Evolutionary conservation across 177 flowering plant species (phyloP).

Genomic region (Vitis hybrid): DNA sequence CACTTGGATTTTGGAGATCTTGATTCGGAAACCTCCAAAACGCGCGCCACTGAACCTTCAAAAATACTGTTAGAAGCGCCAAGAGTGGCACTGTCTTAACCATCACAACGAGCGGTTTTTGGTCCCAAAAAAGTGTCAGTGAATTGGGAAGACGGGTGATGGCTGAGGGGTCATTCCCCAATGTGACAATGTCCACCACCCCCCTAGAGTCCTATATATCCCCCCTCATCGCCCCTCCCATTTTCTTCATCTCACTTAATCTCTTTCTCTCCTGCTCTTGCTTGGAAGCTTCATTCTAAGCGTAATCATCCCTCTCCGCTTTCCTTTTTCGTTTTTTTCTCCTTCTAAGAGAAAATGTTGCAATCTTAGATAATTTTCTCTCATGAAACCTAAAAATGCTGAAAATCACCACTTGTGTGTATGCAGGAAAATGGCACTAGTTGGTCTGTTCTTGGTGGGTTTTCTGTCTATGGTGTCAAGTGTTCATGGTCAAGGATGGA

Average conservation of each 20-base stretch:
- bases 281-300: background rate
- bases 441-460: slow-evolving; percentile 42
- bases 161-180: slow-evolving; percentile 7
- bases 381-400: slow-evolving; percentile 10
- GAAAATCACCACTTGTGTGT: slow-evolving; percentile 8
- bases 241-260: slow-evolving; percentile 17
- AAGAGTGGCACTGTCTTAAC: no score
- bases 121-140: slow-evolving; percentile 29
- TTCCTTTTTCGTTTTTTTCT: background rate
- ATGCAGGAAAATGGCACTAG: slow-evolving; percentile 66
- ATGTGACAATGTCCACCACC: background rate
- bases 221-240: slow-evolving; percentile 17
- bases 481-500: slow-evolving; percentile 49
- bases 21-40: slow-evolving; percentile 23
- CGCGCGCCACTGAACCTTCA: slow-evolving; percentile 35
- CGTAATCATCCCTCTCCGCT: slow-evolving; percentile 3
- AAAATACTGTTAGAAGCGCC: background rate
- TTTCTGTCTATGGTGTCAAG: slow-evolving; percentile 38
- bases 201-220: slow-evolving; percentile 41
- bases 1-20: slow-evolving; percentile 24
- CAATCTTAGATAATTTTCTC: no score
- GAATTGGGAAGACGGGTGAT: slow-evolving; percentile 13
- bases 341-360: no score
- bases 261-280: background rate
- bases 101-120: slow-evolving; percentile 17